Base-by-base conservation (phyloP, 1,139 yeast genomes). In the Meyerozyma sp. region DNA sequence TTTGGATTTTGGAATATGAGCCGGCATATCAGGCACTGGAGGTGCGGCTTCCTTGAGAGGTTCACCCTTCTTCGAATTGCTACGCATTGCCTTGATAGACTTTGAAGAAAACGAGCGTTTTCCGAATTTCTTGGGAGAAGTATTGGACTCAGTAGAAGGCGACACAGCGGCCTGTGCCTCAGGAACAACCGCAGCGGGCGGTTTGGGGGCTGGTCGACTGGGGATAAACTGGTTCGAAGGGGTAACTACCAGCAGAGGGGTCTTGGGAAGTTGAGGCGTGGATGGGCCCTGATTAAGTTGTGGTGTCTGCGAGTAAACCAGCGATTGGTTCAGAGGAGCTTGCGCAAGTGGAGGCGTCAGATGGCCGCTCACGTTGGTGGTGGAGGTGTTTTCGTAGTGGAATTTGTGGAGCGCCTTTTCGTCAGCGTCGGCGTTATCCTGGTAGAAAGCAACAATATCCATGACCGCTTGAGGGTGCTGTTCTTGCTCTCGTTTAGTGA, bases 381-480 rank as follows among this genome's bases (percentile, higher is more conserved):
- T 53, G 20, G 54, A 44, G 40, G 57, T 57, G 41, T 57, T 55
- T 4, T 65, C 67, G 44, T 57, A 63, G 39, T 68, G 79, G 58
- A 90, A 85, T 59, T 89, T 89, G 63, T 80, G 81, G 72, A 88
- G 86, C 4, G 90, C 87, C 46, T 72, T 74, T 36, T 78, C 82
- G 41, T 83, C 93, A 5, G 53, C 46, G 21, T 79, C 80, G 42
- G 80, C 77, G 52, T 70, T 71, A 48, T 84, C 88, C 55, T 86
- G 90, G 61, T 86, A 88, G 58, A 88, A 89, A 36, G 91, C 88
- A 47, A 91, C 95, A 51, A 91, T 90, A 58, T 90, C 96, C 77
- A 87, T 82, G 8, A 90, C 95, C 0, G 96, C 97, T 63, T 89
- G 94, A 3, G 97, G 96, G 59, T 93, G 90, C 54, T 84, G 86